Base-by-base conservation (phyloP, 2,329 filamentous ascomycete species). In the Domatiomyces globalis region DNA sequence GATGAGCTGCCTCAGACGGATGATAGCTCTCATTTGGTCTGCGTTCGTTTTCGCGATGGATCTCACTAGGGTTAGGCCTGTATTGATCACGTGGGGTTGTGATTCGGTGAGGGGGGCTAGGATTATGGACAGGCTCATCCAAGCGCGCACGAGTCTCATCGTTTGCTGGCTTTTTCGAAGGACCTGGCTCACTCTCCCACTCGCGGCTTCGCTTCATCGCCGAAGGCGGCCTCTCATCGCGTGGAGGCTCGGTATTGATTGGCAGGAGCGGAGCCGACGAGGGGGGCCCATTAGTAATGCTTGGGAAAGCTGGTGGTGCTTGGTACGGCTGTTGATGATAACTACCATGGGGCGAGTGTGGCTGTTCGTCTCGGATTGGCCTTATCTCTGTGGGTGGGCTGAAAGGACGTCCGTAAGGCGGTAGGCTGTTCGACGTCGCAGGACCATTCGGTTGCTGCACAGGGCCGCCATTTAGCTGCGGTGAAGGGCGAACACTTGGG, bases 1-100 rank as follows among this genome's bases (percentile, higher is more conserved):
- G 89, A 63, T 95, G 89, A 2, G 89, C 88, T 50, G 87, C 87
- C 67, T 95, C 88, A 0, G 89, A 95, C 4, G 90, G 88, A 65
- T 95, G 87, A 62, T 95, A 95, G 51, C 77, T 82, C 49, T 92
- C 85, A 56, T 81, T 83, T 29, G 76, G 78, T 51, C 85, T 81
- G 49, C 85, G 84, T 60, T 84, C 77, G 39, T 59, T 58, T 49
- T 78, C 77, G 36, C 83, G 80, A 50, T 80, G 77, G 47, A 73
- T 73, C 62, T 87, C 84, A 8, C 57, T 60, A 0, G 84, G 86
- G 7, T 87, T 89, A 64, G 84, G 87, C 51, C 87, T 85, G 51
- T 85, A 84, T 58, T 84, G 85, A 36, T 73, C 71, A 52, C 84
- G 80, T 22, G 81, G 78, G 27, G 87, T 85, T 8, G 87, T 87